Evolutionary conservation across 495 filamentous ascomycete genomes (phyloP), one percentile per base, ranked within the genome.

Genomic region (Pyrenopolyporus hunteri): DNA sequence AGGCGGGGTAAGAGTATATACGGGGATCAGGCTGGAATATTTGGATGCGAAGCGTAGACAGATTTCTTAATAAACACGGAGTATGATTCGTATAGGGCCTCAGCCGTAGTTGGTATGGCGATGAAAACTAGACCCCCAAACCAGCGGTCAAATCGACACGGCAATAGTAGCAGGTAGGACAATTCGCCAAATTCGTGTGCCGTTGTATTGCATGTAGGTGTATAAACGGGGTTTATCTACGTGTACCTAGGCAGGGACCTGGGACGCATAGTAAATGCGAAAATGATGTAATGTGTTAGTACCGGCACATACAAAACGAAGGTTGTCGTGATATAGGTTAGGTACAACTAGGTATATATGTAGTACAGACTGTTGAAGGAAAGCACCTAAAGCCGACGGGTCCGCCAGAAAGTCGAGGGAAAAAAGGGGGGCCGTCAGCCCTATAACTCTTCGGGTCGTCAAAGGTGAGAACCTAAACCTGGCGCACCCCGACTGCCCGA

Each of bases 381-480:
- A n/a, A n/a, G n/a, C n/a, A n/a, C n/a, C n/a, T n/a, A n/a, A n/a
- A n/a, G n/a, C n/a, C n/a, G n/a, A n/a, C n/a, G n/a, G n/a, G n/a
- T n/a, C n/a, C n/a, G n/a, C 16, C 11, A 10, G 11, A 33, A 11
- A 13, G 1, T 7, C 35, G 23, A 43, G 14, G 32, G 20, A 60
- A 47, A 23, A n/a, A n/a, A n/a, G n/a, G n/a, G 54, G 54, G 54
- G 35, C 28, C n/a, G 40, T 64, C 61, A 64, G 61, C 55, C 61
- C 55, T 64, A 59, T 23, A 32, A 20, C 4, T n/a, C 39, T 14
- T 36, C 10, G 26, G 17, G 35, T 23, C 23, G 22, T 25, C 22
- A 1, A 29, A 5, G 29, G 14, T 47, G 29, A 47, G 42, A 49
- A 26, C 20, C 42, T 53, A 53, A 17, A 35, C 29, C 19, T 28